phyloP scores from a whole-genome alignment of 1,284 basidiomycete genomes.

The Farysia itapuensis region DNA sequence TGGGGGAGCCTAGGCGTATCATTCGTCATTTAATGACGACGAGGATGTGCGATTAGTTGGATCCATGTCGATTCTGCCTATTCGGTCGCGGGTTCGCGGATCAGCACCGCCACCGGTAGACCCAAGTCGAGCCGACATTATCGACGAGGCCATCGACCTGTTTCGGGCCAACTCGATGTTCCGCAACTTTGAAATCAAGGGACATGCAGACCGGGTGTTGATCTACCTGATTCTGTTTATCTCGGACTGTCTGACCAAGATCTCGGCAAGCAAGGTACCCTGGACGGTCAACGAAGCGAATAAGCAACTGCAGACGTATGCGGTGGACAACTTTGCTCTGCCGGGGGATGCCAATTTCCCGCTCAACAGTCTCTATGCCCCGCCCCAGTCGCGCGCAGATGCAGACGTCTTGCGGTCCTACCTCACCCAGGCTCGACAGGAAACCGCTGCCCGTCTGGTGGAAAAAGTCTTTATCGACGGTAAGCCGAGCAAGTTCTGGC shows the following conservation, averaged over 20 bases:
- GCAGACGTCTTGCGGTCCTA: constrained; percentile 89
- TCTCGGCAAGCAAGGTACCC: constrained; percentile 51
- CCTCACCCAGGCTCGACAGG: constrained; percentile 87
- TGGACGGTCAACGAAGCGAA: constrained; percentile 71
- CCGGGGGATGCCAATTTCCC: constrained; percentile 96
- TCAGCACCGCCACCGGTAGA: constrained; percentile 80
- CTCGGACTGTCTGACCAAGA: constrained; percentile 83
- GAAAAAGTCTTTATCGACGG: constrained; percentile 82
- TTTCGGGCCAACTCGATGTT: constrained; percentile 99
- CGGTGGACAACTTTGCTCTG: constrained; percentile 83
- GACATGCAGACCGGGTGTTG: constrained; percentile 89
- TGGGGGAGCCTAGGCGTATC: constrained; percentile 70
- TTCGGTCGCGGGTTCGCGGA: constrained; percentile 86
- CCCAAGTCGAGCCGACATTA: constrained; percentile 77
- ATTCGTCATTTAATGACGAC: constrained; percentile 89
- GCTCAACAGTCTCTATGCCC: constrained; percentile 86
- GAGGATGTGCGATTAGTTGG: constrained; percentile 80
- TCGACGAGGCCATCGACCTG: constrained; percentile 93
- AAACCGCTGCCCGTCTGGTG: constrained; percentile 80
- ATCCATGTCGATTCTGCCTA: constrained; percentile 85
- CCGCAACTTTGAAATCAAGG: constrained; percentile 99
- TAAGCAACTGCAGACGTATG: constrained; percentile 84
- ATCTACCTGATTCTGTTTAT: constrained; percentile 98
- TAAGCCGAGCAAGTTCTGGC: constrained; percentile 99
- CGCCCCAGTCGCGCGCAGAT: constrained; percentile 76